Conservation (phyloP, 2,329 filamentous ascomycete species). For the Diaporthe ampelina region DNA sequence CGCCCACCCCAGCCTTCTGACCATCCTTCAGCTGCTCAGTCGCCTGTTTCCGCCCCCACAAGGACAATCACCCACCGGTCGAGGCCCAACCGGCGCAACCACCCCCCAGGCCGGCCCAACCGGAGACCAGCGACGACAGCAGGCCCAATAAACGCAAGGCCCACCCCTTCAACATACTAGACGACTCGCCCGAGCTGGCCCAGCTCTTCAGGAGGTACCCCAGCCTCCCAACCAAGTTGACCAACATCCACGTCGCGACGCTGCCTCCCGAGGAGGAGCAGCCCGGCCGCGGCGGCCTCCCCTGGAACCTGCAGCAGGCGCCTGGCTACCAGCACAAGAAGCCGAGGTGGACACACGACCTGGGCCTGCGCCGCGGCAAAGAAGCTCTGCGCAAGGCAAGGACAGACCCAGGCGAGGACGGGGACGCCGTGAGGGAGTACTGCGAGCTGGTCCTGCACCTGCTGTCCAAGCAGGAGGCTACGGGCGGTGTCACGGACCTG, state of each 20-base stretch:
- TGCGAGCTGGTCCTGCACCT: constrained; percentile 68
- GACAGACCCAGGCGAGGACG: constrained; percentile 64
- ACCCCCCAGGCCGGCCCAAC: constrained; percentile 38
- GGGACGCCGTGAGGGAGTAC: constrained; percentile 73
- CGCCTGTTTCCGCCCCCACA: constrained; percentile 59
- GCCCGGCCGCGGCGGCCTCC: constrained; percentile 38
- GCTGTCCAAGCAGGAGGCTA: constrained; percentile 53
- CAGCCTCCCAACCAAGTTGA: constrained; percentile 60
- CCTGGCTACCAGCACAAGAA: constrained; percentile 51
- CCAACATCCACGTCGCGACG: constrained; percentile 64
- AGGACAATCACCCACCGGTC: constrained; percentile 49
- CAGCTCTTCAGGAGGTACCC: constrained; percentile 68
- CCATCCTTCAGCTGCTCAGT: constrained; percentile 67
- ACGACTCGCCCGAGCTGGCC: constrained; percentile 63
- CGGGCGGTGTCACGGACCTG: constrained; percentile 52
- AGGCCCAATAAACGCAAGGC: constrained; percentile 38
- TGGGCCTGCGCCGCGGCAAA: constrained; percentile 69
- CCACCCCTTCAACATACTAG: constrained; percentile 66
- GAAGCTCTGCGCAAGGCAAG: constrained; percentile 66
- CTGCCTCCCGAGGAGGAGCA: constrained; percentile 55
- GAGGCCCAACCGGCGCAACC: constrained; percentile 38
- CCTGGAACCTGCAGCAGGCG: constrained; percentile 43
- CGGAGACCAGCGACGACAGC: constrained; percentile 38
- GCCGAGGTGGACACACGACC: constrained; percentile 69
- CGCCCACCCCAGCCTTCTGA: constrained; percentile 22